A percentile compares a stretch with the other conserved stretches of the same genome.
phyloP scores from a whole-genome alignment of 164 flowering plant species.

The Buxus sempervirens region DNA sequence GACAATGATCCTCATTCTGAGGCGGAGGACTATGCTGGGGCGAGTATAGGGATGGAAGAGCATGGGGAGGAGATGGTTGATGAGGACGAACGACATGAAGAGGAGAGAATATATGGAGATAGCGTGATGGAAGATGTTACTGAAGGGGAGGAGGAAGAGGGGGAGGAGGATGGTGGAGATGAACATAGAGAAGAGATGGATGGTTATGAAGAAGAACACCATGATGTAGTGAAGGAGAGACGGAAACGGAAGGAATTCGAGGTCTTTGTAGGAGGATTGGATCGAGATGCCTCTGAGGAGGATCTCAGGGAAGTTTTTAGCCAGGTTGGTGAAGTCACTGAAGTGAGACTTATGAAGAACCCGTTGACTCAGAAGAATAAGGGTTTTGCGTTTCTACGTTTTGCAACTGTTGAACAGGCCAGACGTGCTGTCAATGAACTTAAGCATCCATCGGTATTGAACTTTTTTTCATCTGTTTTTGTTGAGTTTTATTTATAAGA shows the following conservation, averaged over 20 bases:
- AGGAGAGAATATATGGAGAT: slow-evolving; percentile 12
- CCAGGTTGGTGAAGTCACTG: slow-evolving; percentile 30
- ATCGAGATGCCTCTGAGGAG: slow-evolving; percentile 29
- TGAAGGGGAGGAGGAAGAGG: slow-evolving; percentile 22
- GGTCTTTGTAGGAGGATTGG: slow-evolving; percentile 36
- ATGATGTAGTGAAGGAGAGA: slow-evolving; percentile 28
- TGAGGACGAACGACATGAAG: slow-evolving; percentile 9
- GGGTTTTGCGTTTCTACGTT: slow-evolving; percentile 39
- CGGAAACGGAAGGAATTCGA: slow-evolving; percentile 35
- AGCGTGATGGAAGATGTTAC: slow-evolving; percentile 14
- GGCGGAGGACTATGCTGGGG: slow-evolving; percentile 16
- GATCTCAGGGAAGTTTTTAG: slow-evolving; percentile 33
- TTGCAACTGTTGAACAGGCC: slow-evolving; percentile 34
- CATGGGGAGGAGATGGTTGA: slow-evolving; percentile 12
- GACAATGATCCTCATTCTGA: slow-evolving; percentile 14
- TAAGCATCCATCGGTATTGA: slow-evolving; percentile 26
- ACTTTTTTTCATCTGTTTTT: not conserved
- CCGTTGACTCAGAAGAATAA: slow-evolving; percentile 31
- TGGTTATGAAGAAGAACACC: slow-evolving; percentile 28
- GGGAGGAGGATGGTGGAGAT: slow-evolving; percentile 13
- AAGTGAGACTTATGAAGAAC: slow-evolving; percentile 33
- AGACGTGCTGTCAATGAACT: slow-evolving; percentile 32
- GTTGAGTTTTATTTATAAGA: not conserved
- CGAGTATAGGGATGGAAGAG: slow-evolving; percentile 8
- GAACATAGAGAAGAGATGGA: slow-evolving; percentile 10